phyloP scores from a whole-genome alignment of 345 rosid species.

The Dipteronia sinensis region DNA sequence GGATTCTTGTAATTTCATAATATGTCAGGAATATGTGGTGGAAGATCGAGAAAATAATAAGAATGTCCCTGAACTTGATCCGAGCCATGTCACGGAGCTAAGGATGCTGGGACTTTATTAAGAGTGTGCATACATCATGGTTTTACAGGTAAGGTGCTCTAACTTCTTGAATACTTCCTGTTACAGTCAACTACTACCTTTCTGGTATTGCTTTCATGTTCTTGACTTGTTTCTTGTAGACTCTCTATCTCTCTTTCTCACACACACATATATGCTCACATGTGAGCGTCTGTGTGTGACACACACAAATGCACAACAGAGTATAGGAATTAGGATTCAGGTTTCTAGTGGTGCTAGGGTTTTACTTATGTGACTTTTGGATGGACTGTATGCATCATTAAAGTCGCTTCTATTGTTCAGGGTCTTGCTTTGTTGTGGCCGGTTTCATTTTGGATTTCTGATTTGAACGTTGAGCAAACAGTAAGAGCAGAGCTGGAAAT shows the following conservation, averaged over 20 bases:
- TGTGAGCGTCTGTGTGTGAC: too few species aligned
- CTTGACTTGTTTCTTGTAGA: not conserved
- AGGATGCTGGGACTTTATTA: conserved; percentile 86
- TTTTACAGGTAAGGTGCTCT: conserved; percentile 32
- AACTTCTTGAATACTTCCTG: not conserved
- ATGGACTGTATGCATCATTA: not conserved
- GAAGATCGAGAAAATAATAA: conserved; percentile 81
- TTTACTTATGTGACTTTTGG: not conserved
- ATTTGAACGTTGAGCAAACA: conserved; percentile 2
- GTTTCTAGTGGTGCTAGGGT: too few species aligned
- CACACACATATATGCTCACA: too few species aligned
- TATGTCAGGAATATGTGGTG: conserved; percentile 83
- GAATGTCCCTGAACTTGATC: conserved; percentile 80
- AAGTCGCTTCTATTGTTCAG: not conserved
- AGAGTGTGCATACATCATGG: conserved; percentile 14
- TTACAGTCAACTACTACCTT: not conserved
- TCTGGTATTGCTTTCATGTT: not conserved
- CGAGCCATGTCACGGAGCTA: conserved; percentile 83
- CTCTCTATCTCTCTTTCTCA: not conserved
- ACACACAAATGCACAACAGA: not conserved
- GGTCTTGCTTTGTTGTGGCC: not conserved
- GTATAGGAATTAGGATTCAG: too few species aligned
- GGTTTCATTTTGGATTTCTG: conserved; percentile 1
- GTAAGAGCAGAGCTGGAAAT: not conserved
- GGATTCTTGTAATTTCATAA: conserved; percentile 2